A percentile compares a stretch with the other conserved stretches of the same genome.
Evolutionary conservation across 2,329 filamentous ascomycete species (phyloP).

Genomic region (Acrodontium crateriforme): DNA sequence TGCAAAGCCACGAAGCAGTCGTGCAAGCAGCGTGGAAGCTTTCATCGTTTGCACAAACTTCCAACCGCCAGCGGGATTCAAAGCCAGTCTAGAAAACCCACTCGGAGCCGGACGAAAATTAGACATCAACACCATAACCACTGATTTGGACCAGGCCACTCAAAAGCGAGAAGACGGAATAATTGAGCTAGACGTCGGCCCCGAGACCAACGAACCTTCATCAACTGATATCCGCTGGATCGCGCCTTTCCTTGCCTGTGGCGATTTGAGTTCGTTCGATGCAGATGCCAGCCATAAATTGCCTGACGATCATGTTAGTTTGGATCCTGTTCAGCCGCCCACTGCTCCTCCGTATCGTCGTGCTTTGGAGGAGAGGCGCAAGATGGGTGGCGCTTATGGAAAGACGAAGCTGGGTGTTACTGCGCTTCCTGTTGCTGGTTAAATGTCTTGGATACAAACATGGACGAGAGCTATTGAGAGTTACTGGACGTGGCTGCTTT

Average conservation of each 20-base stretch:
- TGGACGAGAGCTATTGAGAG: no score
- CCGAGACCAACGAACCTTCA: conserved; percentile 24
- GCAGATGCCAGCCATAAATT: conserved; percentile 88
- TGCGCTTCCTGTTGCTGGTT: conserved; percentile 2
- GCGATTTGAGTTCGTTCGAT: conserved; percentile 87
- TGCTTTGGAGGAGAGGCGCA: conserved; percentile 70
- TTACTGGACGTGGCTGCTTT: no score
- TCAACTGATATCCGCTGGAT: conserved; percentile 57
- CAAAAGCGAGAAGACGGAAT: conserved; percentile 32
- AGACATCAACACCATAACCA: conserved; percentile 20
- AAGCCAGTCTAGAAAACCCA: conserved; percentile 60
- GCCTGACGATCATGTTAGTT: conserved; percentile 69
- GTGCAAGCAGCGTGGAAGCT: conserved; percentile 92
- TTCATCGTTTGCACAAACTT: conserved; percentile 95
- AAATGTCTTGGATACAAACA: no score
- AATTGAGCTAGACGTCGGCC: conserved; percentile 34
- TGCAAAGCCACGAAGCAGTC: conserved; percentile 82
- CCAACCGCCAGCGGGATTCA: conserved; percentile 61
- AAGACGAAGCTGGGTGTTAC: conserved; percentile 42
- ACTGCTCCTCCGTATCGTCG: conserved; percentile 91
- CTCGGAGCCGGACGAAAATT: conserved; percentile 34
- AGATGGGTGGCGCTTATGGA: conserved; percentile 61
- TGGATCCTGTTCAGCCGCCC: conserved; percentile 87
- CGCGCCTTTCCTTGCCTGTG: conserved; percentile 91
- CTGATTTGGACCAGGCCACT: neutral